Conservation (phyloP, 306 rosid genomes). For the Biancaea sappan region DNA sequence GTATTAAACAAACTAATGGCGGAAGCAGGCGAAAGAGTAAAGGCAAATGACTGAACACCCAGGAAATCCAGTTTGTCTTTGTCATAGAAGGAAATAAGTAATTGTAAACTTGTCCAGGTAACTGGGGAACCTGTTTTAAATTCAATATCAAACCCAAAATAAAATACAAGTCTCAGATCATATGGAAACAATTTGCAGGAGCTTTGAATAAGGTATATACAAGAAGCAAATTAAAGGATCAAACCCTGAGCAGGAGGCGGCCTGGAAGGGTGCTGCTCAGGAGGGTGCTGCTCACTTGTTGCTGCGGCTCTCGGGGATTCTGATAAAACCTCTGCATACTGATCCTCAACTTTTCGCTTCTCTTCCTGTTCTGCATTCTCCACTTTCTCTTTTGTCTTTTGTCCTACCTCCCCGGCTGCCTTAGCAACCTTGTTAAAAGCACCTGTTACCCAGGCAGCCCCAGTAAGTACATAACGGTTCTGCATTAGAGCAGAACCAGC, state of each 20-base stretch:
- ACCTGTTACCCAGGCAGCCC: constrained; percentile 86
- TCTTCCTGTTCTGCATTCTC: constrained; percentile 69
- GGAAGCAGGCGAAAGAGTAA: neutral
- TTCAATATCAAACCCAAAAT: constrained; percentile 35
- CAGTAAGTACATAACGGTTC: constrained; percentile 73
- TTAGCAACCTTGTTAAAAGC: constrained; percentile 81
- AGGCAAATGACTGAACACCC: constrained; percentile 27
- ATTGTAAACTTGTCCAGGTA: constrained; percentile 39
- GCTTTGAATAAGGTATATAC: constrained; percentile 63
- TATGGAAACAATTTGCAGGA: constrained; percentile 35
- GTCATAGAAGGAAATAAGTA: constrained; percentile 35
- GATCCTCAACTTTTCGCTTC: constrained; percentile 62
- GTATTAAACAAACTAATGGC: neutral
- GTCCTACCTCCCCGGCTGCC: constrained; percentile 96
- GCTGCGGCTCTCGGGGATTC: constrained; percentile 69
- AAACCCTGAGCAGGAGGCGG: constrained; percentile 72
- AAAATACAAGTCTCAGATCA: constrained; percentile 35
- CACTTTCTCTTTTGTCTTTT: constrained; percentile 82
- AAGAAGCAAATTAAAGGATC: constrained; percentile 53
- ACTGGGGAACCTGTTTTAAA: constrained; percentile 38
- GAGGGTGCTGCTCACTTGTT: constrained; percentile 42
- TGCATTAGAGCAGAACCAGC: constrained; percentile 96
- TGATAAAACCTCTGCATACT: constrained; percentile 61
- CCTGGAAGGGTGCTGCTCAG: constrained; percentile 50
- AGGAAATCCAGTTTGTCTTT: constrained; percentile 38